Evolutionary conservation across 2,329 filamentous ascomycete species (phyloP), one percentile per base, ranked within the genome.

Genomic region (Cadophora gregata): DNA sequence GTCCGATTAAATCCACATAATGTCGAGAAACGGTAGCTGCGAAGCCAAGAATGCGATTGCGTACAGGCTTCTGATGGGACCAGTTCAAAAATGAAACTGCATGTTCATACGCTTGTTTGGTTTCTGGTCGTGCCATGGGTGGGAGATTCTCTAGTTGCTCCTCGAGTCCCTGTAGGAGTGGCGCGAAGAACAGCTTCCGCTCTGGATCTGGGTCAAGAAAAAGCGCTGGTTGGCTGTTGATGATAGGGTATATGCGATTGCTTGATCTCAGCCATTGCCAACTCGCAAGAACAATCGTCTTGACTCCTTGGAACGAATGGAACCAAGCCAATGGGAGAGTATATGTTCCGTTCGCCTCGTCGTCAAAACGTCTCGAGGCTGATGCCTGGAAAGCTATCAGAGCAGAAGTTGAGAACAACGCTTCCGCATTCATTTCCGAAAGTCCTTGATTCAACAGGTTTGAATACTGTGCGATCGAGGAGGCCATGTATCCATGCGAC

Each of bases 301-400:
- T 90, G 70, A 90, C 86, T 12, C 88, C 88, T 72, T 90, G 88
- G 73, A 89, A 90, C 4, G 88, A 85, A 73, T 90, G 87, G 68
- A 90, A 90, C 87, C 86, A 90, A 3, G 85, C 82, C 51, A 89
- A 77, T 0, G 88, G 88, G n/a, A 89, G 77, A 21, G 81, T 80
- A 73, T 90, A 90, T 47, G 80, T 80, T 53, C 81, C 79, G 58
- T 79, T 78, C 12, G 75, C 74, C 61, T 88, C 86, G 64, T 87
- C 85, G 66, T 83, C 82, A 68, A 89, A 89, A 66, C 88, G 83
- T 72, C 90, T 80, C 59, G 87, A 83, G 48, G 91, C 82, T 31
- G 87, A 84, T 71, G 90, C 81, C 76, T 93, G 83, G 77, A 93
- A 88, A 73, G 90, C 81, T 75, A 93, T 87, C 72, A 90, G 80